Evolutionary conservation across 1,284 basidiomycete species (phyloP).

Genomic region (Rhodotorula sp.): DNA sequence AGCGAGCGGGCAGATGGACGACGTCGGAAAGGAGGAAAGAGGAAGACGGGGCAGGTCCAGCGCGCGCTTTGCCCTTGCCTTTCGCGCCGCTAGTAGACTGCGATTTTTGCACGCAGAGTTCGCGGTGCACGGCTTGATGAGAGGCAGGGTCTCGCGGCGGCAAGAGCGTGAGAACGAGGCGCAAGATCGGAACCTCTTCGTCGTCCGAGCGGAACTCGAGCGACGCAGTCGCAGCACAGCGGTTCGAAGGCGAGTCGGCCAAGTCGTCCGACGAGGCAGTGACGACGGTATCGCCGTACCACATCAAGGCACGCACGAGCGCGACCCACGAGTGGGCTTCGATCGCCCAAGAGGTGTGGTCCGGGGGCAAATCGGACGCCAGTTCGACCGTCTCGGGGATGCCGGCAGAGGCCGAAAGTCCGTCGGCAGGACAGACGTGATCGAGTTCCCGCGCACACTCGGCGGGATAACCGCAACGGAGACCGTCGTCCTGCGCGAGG

Average conservation of each 20-base stretch:
- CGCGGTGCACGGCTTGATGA: constrained; percentile 7
- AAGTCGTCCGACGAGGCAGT: constrained; percentile 16
- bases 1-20: constrained; percentile 30
- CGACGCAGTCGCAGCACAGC: constrained; percentile 28
- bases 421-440: constrained; percentile 23
- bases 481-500: constrained; percentile 17
- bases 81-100: neutral
- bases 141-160: constrained; percentile 3
- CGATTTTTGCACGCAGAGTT: constrained; percentile 11
- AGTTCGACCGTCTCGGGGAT: constrained; percentile 23
- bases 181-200: constrained; percentile 20
- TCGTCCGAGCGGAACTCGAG: constrained; percentile 33
- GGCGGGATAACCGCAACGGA: constrained; percentile 27
- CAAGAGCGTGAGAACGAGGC: constrained; percentile 22
- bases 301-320: constrained; percentile 33
- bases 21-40: constrained; percentile 33
- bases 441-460: constrained; percentile 24
- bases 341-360: constrained; percentile 21
- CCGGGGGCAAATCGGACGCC: neutral
- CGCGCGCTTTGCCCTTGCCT: constrained; percentile 24
- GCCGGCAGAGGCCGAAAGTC: neutral
- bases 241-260: neutral
- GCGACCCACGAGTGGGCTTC: constrained; percentile 28
- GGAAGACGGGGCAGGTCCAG: neutral
- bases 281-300: constrained; percentile 31